phyloP scores from a whole-genome alignment of 2,329 filamentous ascomycete species.

The Penicillium paneum region DNA sequence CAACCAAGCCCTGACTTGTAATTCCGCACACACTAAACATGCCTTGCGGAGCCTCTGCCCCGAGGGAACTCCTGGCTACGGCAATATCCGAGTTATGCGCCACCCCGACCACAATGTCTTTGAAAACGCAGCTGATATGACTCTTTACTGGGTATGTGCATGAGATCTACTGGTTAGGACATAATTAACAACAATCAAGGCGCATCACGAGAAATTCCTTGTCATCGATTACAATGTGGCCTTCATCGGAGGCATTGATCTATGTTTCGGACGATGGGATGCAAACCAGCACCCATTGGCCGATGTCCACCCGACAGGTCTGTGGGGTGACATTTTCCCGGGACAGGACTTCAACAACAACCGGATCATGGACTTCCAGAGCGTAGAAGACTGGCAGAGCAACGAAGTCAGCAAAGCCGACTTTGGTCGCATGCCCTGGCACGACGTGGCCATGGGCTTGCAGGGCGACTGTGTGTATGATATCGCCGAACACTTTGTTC shows the following conservation, averaged over 20 bases:
- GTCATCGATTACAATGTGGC: constrained; percentile 88
- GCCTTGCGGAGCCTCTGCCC: constrained; percentile 76
- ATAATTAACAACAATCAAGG: constrained; percentile 40
- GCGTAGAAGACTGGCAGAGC: constrained; percentile 84
- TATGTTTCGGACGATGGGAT: constrained; percentile 97
- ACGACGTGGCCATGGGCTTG: constrained; percentile 91
- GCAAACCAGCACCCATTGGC: constrained; percentile 77
- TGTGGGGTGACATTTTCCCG: constrained; percentile 81
- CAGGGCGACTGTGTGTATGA: constrained; percentile 87
- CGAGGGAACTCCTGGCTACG: constrained; percentile 73
- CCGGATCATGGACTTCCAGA: constrained; percentile 90
- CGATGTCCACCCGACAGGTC: constrained; percentile 80
- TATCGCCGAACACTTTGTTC: constrained; percentile 90
- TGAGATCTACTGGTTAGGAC: not conserved
- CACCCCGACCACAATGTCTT: constrained; percentile 95
- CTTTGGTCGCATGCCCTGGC: constrained; percentile 96
- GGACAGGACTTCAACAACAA: constrained; percentile 99
- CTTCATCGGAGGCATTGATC: constrained; percentile 89
- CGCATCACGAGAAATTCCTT: constrained; percentile 96
- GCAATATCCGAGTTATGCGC: constrained; percentile 84
- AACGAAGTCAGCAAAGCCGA: constrained; percentile 91
- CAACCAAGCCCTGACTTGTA: constrained; percentile 78
- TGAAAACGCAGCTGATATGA: constrained; percentile 93
- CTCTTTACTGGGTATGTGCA: constrained; percentile 71
- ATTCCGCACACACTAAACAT: constrained; percentile 89